Base-by-base conservation (phyloP, 1,284 basidiomycete species). In the Macrocystidia cucumis region DNA sequence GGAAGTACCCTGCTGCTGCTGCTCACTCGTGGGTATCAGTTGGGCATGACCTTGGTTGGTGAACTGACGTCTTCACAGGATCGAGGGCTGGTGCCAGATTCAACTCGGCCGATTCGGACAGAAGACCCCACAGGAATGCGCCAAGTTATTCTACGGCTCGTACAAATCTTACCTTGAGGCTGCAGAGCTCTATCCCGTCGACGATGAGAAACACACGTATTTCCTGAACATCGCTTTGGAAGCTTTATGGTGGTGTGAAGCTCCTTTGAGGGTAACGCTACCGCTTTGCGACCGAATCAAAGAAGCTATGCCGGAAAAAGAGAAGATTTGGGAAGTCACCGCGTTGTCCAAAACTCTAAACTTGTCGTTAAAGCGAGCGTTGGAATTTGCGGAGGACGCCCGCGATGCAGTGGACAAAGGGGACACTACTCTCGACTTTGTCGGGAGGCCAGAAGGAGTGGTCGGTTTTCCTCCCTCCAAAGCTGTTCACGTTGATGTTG, bases 1-100 rank as follows among this genome's bases (percentile, higher is more conserved):
- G 52, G 44, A 36, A 50, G 13, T 65, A 67, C 44, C 59, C 60
- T 11, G 48, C 47, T 18, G 66, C 46, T 5, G 52, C 55, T 25
- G 63, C 60, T 12, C 42, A 57, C 19, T 46, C 56, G 66, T 67
- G 43, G 17, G 59, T 52, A 13, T 2, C 14, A 20, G 13, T 6
- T 19, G 29, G 5, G 26, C 3, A 12, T 11, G 32, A 25, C 24
- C 18, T 21, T 12, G 28, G 12, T 30, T 8, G 8, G 17, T 17
- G 13, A 12, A 26, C n/a, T 2, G 29, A 17, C 16, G 1, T 20
- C 11, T 13, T 12, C 12, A 20, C 29, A 64, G 62, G 5, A 45
- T 52, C 11, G 45, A 58, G 4, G 62, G 55, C 0, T 62, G 56
- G 51, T 60, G 50, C 44, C 51, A 61, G 40, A 42, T 50, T 34